Evolutionary conservation across 2,329 filamentous ascomycete species (phyloP), one percentile per base, ranked within the genome.

Genomic region (Salinomyces thailandicus): DNA sequence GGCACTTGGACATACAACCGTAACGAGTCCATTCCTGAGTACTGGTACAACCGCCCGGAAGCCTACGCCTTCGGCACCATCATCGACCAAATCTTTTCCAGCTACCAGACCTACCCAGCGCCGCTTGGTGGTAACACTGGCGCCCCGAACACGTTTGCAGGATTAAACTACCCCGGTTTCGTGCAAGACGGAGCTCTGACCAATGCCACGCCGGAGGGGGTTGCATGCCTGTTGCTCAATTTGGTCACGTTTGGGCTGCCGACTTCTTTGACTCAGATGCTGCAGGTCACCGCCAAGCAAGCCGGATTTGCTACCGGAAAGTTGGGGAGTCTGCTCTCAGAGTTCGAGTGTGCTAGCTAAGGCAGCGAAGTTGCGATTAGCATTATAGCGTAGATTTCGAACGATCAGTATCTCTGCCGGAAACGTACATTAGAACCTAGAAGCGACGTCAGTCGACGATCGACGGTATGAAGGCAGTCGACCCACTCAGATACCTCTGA

Each of bases 111-210:
- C 17, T 35, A 35, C 14, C 20, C 33, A 3, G 19, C 20, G 16
- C 22, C 19, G 7, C 33, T 35, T 5, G 33, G 33, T 13, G 33
- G 33, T 9, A 35, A 35, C 33, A 35, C 33, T 5, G 33, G 33
- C 5, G 33, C 19, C 4, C 33, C 33, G 5, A 35, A 35, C 13
- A 35, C 33, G 4, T 35, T 35, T n/a, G 33, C 28, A n/a, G 33
- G 33, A 9, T 22, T 35, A 14, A 35, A 35, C 33, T 35, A 35
- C 20, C 33, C 33, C 11, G 33, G 33, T 7, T 35, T 35, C 15
- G 33, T 35, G 13, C 20, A 35, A 22, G 22, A 35, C 22, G 33
- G 33, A 9, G 28, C 33, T 3, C 20, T 35, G 22, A 8, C 17
- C 13, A 28, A 35, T 19, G 33, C 33, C 20, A 35, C 20, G 11